Base-by-base conservation (phyloP, 164 flowering plant species). In the Cinnamomum chago region DNA sequence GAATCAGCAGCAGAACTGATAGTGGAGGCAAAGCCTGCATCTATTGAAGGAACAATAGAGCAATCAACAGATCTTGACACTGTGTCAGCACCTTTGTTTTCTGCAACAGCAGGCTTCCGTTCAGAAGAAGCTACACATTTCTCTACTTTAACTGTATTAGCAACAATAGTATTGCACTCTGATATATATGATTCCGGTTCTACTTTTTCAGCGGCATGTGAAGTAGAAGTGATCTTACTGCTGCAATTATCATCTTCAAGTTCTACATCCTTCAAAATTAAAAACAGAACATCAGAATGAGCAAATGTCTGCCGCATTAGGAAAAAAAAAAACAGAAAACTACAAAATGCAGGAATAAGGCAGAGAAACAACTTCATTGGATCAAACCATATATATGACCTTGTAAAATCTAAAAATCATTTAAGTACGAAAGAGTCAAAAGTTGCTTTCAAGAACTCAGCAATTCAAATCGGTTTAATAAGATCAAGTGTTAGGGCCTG, bases 221-320 rank as follows among this genome's bases (percentile, higher is more conserved):
- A 50, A 74, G 72, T 51, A 67, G 85, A 33, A 65, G 68, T 78
- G 71, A 35, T 51, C 18, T 78, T 84, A 80, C 76, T 73, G 64
- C 72, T 58, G 77, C 67, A 50, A 25, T 47, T 73, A 70, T 86
- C 91, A 73, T 88, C 92, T 77, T 91, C 96, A 73, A 88, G 76
- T 28, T 92, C 96, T 79, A 13, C 84, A 80, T 86, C 94, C 93
- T 92, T 75, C 77, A 79, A 72, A 71, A 66, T 25, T 17, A 75
- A 25, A 64, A 75, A 3, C 27, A 69, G 25, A 33, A 70, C 50
- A 55, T 55, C 60, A 55, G 60, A 55, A 14, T 17, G 20, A 55
- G 60, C 60, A 55, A 55, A 40, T 40, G 47, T 40, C 47, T 40
- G 47, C 47, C 11, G 47, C 47, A 40, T 40, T 40, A 40, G 60